These are phyloP conservation scores for Sutorius australiensis DNA, from an alignment of 768 basidiomycete genomes.

Conservation along the genomic window DNA sequence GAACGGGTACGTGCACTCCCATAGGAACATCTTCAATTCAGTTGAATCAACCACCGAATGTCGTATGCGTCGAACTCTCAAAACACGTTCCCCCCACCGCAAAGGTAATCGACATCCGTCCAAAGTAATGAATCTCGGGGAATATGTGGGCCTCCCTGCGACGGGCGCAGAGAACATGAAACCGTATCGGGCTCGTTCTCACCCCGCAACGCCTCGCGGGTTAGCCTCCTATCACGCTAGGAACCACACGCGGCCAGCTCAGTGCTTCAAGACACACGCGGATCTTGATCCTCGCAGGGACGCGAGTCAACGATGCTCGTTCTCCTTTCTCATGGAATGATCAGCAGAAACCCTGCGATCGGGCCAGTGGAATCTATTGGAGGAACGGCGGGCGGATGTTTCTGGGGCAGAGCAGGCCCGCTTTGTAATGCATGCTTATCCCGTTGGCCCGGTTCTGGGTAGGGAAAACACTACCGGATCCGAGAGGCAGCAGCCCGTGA, in stretches of 20 bases:
- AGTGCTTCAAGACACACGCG: slow-evolving; percentile 32
- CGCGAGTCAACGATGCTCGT: slow-evolving; percentile 12
- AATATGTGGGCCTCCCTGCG: neutral
- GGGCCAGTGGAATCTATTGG: neutral
- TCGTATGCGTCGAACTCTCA: slow-evolving; percentile 13
- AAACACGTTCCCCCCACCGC: slow-evolving; percentile 15
- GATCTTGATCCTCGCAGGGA: slow-evolving; percentile 19
- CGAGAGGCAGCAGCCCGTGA: neutral
- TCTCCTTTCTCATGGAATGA: slow-evolving; percentile 23
- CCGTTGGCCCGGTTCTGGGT: slow-evolving; percentile 23
- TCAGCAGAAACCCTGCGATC: slow-evolving; percentile 3
- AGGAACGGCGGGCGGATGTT: neutral
- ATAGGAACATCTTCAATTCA: neutral
- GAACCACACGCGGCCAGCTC: slow-evolving; percentile 1
- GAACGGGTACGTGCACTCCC: neutral
- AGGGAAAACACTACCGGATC: slow-evolving; percentile 2
- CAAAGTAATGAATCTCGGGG: neutral
- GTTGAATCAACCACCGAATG: neutral
- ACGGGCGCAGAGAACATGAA: slow-evolving; percentile 3
- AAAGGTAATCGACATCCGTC: neutral
- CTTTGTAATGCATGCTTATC: slow-evolving; percentile 31
- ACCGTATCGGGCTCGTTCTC: slow-evolving; percentile 20
- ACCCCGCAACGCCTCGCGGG: slow-evolving; percentile 19
- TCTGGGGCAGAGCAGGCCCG: slow-evolving; percentile 20
- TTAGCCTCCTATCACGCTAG: slow-evolving; percentile 13